Conservation (phyloP, 495 filamentous ascomycete genomes). For the Hypoxylon trugodes region DNA sequence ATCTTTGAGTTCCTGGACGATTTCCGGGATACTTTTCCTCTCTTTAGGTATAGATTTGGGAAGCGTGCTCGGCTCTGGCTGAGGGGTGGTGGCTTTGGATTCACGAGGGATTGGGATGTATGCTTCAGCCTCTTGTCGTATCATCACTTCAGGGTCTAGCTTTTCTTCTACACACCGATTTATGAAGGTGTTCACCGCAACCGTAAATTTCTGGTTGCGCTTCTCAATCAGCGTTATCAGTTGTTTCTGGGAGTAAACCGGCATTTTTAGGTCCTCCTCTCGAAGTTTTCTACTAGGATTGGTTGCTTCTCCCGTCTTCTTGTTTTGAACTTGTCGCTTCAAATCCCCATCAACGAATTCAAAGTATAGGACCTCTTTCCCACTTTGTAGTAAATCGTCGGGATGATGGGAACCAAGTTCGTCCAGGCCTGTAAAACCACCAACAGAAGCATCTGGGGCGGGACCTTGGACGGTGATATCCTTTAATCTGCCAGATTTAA, state of each 20-base stretch:
- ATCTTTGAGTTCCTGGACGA: slow-evolving; percentile 81
- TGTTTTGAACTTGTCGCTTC: slow-evolving; percentile 76
- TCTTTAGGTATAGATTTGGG: slow-evolving; percentile 81
- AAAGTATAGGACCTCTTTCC: slow-evolving; percentile 79
- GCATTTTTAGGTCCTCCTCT: slow-evolving; percentile 90
- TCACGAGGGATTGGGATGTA: slow-evolving; percentile 56
- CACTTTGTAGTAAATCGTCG: slow-evolving; percentile 47
- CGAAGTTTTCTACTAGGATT: slow-evolving; percentile 69
- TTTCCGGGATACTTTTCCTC: slow-evolving; percentile 82
- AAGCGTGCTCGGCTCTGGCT: slow-evolving; percentile 49
- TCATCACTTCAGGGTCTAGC: slow-evolving; percentile 71
- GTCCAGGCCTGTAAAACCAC: slow-evolving; percentile 57
- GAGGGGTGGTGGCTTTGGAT: slow-evolving; percentile 39
- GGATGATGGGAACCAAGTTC: slow-evolving; percentile 44
- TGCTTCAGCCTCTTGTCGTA: slow-evolving; percentile 63
- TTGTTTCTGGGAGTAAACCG: slow-evolving; percentile 90
- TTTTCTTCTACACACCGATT: slow-evolving; percentile 71
- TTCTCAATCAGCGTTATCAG: slow-evolving; percentile 92
- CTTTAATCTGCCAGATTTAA: slow-evolving; percentile 54
- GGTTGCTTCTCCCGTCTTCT: slow-evolving; percentile 74
- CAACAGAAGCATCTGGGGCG: slow-evolving; percentile 60
- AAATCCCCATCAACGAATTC: slow-evolving; percentile 94
- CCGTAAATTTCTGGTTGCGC: slow-evolving; percentile 83
- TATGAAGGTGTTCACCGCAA: slow-evolving; percentile 80
- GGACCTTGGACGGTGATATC: slow-evolving; percentile 48